Base-by-base conservation (phyloP, 805 yeast genomes). In the Jamesozyma lodderae region DNA sequence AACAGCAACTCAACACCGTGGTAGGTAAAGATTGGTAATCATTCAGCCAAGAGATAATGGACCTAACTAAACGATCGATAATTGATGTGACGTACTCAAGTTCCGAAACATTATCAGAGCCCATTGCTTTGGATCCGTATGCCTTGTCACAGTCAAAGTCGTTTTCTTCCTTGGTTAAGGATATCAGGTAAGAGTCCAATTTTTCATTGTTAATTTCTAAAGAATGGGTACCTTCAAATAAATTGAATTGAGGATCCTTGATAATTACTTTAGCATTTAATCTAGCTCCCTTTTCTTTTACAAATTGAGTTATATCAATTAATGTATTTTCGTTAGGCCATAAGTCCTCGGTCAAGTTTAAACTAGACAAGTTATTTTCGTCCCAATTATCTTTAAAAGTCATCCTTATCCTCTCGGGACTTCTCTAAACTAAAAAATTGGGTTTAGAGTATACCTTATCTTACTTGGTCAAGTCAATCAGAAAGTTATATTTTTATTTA, bases 201-300 rank as follows among this genome's bases (percentile, higher is more conserved):
- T 73, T 75, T 9, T 68, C 65, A 53, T 85, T 85, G 40, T 77
- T 68, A 11, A 80, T 70, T 57, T 88, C 97, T 43, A 86, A 63
- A 0, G 97, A 95, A 47, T 88, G 79, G 1, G 96, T 83, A 0
- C 96, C 94, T 48, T 85, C 86, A 44, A 81, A 66, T 33, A 90
- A 67, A 38, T 77, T 73, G 60, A 86, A 85, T 20, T 62, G 61
- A 0, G 75, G 70, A 8, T 73, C 68, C 48, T 76, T 76, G 4
- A 74, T 73, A 15, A 90, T 76, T 34, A 70, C 66, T 23, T 78
- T 79, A 27, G 72, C 69, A 14, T 57, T 52, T 27, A 79, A 55
- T 3, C 43, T 47, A 10, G 51, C 40, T 28, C 72, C 51, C 15
- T 73, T 62, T 3, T 55, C 43, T 35, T 70, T 66, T 29, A 82